These are phyloP conservation scores for Mediolabrus comicus DNA, from an alignment of 108 stramenopile species.

Conservation along the genomic window DNA sequence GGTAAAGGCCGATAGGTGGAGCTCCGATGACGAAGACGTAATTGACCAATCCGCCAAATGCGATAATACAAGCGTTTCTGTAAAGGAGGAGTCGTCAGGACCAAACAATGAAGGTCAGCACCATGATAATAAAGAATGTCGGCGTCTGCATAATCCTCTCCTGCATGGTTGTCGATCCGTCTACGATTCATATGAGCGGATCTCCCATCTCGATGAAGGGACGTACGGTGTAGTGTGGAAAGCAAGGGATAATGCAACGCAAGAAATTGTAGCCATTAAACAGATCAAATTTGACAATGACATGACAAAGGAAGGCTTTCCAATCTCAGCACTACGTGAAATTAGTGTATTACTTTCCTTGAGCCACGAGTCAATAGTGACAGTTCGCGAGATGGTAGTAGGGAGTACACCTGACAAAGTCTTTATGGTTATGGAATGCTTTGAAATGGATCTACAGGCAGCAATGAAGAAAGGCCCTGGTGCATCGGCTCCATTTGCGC, in stretches of 20 bases:
- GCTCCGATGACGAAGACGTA: conserved; percentile 45
- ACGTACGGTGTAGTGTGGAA: conserved; percentile 97
- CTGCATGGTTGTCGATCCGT: conserved; percentile 83
- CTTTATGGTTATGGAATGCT: conserved; percentile 94
- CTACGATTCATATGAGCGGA: conserved; percentile 84
- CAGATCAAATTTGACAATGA: conserved; percentile 86
- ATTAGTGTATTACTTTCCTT: conserved; percentile 80
- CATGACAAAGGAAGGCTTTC: conserved; percentile 86
- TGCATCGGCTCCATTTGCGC: conserved; percentile 60
- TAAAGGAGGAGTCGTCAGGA: not conserved
- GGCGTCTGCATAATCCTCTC: conserved; percentile 72
- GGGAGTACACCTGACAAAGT: conserved; percentile 69
- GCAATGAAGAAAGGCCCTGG: conserved; percentile 53
- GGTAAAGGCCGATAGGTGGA: conserved; percentile 48
- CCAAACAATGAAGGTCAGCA: too few species aligned
- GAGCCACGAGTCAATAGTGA: conserved; percentile 83
- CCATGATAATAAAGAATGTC: not conserved
- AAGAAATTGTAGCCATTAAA: conserved; percentile 89
- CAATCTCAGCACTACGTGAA: conserved; percentile 90
- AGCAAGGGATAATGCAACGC: conserved; percentile 74
- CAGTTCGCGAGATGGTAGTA: conserved; percentile 86
- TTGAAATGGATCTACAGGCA: conserved; percentile 90
- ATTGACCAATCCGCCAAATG: too few species aligned
- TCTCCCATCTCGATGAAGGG: conserved; percentile 84
- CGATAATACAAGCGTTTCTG: too few species aligned